A percentile compares a stretch with the other conserved stretches of the same genome.
These are phyloP conservation scores for Metschnikowia cubensis DNA, from an alignment of 805 yeast genomes.

Conservation along the genomic window DNA sequence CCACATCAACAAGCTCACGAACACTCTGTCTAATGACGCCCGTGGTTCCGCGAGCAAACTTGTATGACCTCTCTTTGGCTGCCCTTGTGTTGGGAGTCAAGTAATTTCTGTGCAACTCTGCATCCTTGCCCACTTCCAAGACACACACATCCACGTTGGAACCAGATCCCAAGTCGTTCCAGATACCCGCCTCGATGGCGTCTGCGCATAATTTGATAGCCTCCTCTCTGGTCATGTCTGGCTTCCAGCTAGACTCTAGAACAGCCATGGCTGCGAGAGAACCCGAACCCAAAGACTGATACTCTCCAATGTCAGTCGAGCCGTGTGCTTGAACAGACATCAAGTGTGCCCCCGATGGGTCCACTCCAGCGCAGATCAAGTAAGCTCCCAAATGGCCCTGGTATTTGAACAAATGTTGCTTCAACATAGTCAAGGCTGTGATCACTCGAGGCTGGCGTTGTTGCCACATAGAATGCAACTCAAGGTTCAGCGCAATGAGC, in stretches of 20 bases:
- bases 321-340: conserved; percentile 97
- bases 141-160: conserved; percentile 97
- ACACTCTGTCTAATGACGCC: conserved; percentile 71
- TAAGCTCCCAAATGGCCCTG: conserved; percentile 98
- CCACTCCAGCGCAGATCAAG: conserved; percentile 95
- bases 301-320: conserved; percentile 92
- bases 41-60: conserved; percentile 91
- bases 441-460: conserved; percentile 90
- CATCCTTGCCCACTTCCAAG: conserved; percentile 89
- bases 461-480: conserved; percentile 80
- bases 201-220: conserved; percentile 89
- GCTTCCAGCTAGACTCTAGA: conserved; percentile 82
- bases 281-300: conserved; percentile 92
- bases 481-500: conserved; percentile 84
- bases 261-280: conserved; percentile 99
- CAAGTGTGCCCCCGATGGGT: conserved; percentile 92
- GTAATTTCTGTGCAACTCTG: conserved; percentile 79
- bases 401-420: conserved; percentile 93
- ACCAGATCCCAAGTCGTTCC: conserved; percentile 99
- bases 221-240: conserved; percentile 74
- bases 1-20: conserved; percentile 61
- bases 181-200: conserved; percentile 96
- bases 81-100: conserved; percentile 87
- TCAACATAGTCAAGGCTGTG: conserved; percentile 85
- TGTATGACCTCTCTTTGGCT: conserved; percentile 75